Conservation (phyloP, 2,329 filamentous ascomycete species). For the Aspergillus terreus region DNA sequence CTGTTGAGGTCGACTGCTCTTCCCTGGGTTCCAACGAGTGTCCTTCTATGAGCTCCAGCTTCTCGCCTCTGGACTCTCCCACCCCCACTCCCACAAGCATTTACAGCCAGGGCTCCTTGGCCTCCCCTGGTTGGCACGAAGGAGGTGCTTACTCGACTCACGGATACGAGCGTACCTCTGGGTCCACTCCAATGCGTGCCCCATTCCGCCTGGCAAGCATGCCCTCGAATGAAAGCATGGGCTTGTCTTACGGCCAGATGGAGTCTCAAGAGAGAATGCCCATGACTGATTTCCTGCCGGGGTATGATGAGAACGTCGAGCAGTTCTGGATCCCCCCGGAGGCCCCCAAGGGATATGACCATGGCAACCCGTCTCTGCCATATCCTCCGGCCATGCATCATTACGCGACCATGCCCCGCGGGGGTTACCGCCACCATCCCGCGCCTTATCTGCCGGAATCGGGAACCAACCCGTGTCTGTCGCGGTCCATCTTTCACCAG, state of each 20-base stretch:
- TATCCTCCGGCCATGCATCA: conserved; percentile 33
- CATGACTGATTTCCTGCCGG: conserved; percentile 33
- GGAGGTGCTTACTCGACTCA: conserved; percentile 24
- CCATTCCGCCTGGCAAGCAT: conserved; percentile 35
- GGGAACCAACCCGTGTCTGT: conserved; percentile 36
- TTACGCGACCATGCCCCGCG: conserved; percentile 33
- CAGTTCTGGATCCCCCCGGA: conserved; percentile 37
- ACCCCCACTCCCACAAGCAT: conserved; percentile 38
- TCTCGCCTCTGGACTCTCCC: conserved; percentile 38
- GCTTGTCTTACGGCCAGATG: conserved; percentile 30
- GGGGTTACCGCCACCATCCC: conserved; percentile 31
- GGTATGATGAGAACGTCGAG: conserved; percentile 36
- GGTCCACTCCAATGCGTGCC: conserved; percentile 30
- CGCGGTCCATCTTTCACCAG: conserved; percentile 37
- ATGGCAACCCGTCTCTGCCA: conserved; percentile 23
- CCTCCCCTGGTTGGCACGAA: conserved; percentile 37
- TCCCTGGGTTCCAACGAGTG: conserved; percentile 38
- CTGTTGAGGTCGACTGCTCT: conserved; percentile 37
- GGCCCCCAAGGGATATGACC: conserved; percentile 34
- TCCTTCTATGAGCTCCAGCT: conserved; percentile 38
- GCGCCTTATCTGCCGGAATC: conserved; percentile 35
- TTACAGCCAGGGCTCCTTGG: conserved; percentile 36
- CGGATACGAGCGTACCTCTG: conserved; percentile 26
- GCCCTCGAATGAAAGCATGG: conserved; percentile 29
- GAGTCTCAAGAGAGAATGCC: conserved; percentile 33